Evolutionary conservation across 768 basidiomycete species (phyloP), one percentile per base, ranked within the genome.

Genomic region (Phylloporus sp.): DNA sequence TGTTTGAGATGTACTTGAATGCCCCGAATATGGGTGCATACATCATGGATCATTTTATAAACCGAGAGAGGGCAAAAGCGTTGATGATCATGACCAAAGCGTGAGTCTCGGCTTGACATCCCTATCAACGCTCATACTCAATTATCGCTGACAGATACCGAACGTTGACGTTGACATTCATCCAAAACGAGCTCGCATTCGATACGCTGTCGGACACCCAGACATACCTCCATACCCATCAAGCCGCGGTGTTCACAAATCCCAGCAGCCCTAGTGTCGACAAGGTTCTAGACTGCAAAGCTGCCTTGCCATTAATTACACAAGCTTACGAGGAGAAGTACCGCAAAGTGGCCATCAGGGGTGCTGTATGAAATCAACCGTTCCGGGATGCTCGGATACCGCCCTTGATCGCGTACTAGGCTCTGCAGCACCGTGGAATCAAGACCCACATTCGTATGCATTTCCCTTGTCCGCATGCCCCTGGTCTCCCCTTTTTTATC

Each of bases 1-100:
- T 99, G 59, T 98, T 98, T 74, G 81, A 83, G 49, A 73, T 93
- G 51, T 98, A 91, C 71, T 61, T 80, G 61, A 76, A 76, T 48
- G 91, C 92, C 39, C 93, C 94, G 24, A 94, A 95, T 65, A 98
- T 98, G 97, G 92, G 93, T 34, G 94, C 83, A 48, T 98, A 98
- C 70, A 93, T 99, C 64, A 97, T 99, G 91, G 97, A 98, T 71
- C 94, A 97, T 69, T 97, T 98, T 69, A 88, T 97, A 62, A 83
- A 85, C 62, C 80, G 97, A 61, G 97, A 98, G 73, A 76, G 97
- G 53, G 80, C 88, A 50, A 82, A 82, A 53, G 94, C 93, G 2
- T 68, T 99, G 54, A 81, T 92, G 65, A 83, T 88, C 58, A 95
- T 99, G 73, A 82, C 90, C 27, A 97, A 89, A 80, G 88, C 91